Percentiles rank a stretch among this genome's conserved stretches.
These are phyloP conservation scores for Fistulina hepatica DNA, from an alignment of 1,284 basidiomycete genomes.

Conservation along the genomic window DNA sequence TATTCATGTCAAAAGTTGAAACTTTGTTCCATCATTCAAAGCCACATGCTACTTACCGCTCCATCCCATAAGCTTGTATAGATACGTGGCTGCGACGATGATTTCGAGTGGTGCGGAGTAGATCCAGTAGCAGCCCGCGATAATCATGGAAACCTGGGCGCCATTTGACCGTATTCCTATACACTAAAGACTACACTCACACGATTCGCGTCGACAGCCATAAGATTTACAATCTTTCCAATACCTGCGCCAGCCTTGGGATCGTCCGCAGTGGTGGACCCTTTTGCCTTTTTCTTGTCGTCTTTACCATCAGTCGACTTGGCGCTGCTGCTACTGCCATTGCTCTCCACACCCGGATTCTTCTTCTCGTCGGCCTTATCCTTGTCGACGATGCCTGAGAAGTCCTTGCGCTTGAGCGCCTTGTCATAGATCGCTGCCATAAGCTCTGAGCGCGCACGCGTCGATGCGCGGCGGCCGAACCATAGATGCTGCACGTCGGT, in stretches of 20 bases:
- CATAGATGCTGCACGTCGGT: constrained; percentile 20
- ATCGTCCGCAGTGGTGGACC: constrained; percentile 30
- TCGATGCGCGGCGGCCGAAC: constrained; percentile 61
- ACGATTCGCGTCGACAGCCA: constrained; percentile 59
- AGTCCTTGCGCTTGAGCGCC: constrained; percentile 76
- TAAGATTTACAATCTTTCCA: constrained; percentile 71
- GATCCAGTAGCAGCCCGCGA: constrained; percentile 48
- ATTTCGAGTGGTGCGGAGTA: constrained; percentile 78
- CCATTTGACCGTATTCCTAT: not conserved
- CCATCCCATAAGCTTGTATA: constrained; percentile 46
- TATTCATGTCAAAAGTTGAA: too few species aligned
- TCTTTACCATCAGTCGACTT: not conserved
- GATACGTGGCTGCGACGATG: constrained; percentile 59
- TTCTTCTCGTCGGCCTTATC: constrained; percentile 26
- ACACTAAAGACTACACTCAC: constrained; percentile 19
- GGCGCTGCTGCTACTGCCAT: not conserved
- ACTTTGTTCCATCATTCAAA: too few species aligned
- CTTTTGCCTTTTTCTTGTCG: constrained; percentile 28
- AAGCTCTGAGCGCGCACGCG: constrained; percentile 61
- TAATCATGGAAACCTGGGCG: constrained; percentile 17
- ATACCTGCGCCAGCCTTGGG: constrained; percentile 59
- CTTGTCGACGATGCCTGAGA: constrained; percentile 62
- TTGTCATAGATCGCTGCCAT: constrained; percentile 87
- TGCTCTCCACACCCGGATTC: not conserved
- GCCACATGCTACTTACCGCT: too few species aligned